phyloP scores from a whole-genome alignment of 2,329 filamentous ascomycete species.

The Aspergillus sp. region DNA sequence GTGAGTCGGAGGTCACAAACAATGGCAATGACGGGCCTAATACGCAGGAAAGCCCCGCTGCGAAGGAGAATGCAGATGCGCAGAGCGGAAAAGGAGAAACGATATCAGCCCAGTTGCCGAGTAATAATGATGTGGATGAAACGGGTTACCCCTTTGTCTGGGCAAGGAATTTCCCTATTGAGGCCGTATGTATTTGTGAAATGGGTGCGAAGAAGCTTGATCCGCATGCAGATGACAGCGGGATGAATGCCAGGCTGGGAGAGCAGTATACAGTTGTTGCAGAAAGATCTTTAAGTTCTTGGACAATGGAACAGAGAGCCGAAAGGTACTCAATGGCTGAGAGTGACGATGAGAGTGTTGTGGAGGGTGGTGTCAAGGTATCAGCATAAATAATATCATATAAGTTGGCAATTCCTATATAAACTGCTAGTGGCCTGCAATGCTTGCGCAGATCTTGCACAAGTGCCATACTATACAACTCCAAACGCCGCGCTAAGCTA shows the following conservation, averaged over 20 bases:
- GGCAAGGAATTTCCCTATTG: conserved; percentile 67
- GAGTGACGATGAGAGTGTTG: not conserved
- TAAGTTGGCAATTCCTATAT: not conserved
- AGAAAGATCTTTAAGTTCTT: conserved; percentile 30
- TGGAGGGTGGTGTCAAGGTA: not conserved
- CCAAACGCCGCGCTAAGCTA: conserved; percentile 22
- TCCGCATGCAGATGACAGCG: conserved; percentile 36
- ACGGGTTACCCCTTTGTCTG: conserved; percentile 57
- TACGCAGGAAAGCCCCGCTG: not conserved
- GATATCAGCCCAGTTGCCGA: not conserved
- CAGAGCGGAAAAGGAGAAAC: not conserved
- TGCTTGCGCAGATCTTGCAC: not conserved
- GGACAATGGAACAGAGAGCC: not conserved
- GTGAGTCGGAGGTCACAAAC: not conserved
- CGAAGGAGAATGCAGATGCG: not conserved
- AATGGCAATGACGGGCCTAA: not conserved
- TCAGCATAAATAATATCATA: not conserved
- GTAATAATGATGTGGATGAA: not conserved
- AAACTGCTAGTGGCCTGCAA: not conserved
- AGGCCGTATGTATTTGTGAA: conserved; percentile 73
- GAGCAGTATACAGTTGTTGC: conserved; percentile 55
- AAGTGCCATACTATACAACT: conserved; percentile 9
- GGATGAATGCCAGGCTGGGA: conserved; percentile 48
- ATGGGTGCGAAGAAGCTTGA: conserved; percentile 78
- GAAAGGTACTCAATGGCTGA: not conserved